These are phyloP conservation scores for Castanea sativa DNA, from an alignment of 306 rosid genomes.

Conservation along the genomic window DNA sequence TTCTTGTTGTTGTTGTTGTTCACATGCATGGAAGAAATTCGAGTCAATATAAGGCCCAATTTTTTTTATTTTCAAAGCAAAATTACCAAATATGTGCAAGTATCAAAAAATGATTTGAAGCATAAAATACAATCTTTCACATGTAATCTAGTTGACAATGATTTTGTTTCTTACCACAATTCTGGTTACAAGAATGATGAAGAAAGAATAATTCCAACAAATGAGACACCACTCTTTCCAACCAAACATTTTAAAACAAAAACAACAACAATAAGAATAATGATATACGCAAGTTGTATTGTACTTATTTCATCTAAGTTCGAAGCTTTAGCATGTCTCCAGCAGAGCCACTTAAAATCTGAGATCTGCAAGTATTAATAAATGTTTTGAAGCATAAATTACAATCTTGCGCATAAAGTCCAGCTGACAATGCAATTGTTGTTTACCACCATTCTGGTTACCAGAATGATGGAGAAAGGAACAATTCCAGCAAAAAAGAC, in stretches of 20 bases:
- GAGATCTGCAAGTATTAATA: neutral
- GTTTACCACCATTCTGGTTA: neutral
- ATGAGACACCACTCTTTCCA: too few species aligned
- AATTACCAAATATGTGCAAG: neutral
- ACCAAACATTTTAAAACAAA: too few species aligned
- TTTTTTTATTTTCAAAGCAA: neutral
- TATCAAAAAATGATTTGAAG: neutral
- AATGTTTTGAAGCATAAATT: neutral
- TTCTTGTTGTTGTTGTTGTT: too few species aligned
- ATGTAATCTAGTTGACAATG: neutral
- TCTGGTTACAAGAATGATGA: neutral
- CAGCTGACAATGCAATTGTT: neutral
- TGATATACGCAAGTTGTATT: too few species aligned
- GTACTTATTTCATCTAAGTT: too few species aligned
- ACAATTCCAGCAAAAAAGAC: too few species aligned
- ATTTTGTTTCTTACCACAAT: neutral
- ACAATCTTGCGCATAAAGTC: neutral
- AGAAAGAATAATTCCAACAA: too few species aligned
- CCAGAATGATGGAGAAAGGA: too few species aligned
- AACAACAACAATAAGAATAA: too few species aligned
- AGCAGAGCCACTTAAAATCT: neutral
- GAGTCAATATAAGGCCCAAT: neutral
- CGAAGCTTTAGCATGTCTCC: neutral
- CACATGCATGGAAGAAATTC: too few species aligned
- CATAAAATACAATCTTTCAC: neutral